Conservation (phyloP, 23 red algal species). For the Gracilaria domingensis region DNA sequence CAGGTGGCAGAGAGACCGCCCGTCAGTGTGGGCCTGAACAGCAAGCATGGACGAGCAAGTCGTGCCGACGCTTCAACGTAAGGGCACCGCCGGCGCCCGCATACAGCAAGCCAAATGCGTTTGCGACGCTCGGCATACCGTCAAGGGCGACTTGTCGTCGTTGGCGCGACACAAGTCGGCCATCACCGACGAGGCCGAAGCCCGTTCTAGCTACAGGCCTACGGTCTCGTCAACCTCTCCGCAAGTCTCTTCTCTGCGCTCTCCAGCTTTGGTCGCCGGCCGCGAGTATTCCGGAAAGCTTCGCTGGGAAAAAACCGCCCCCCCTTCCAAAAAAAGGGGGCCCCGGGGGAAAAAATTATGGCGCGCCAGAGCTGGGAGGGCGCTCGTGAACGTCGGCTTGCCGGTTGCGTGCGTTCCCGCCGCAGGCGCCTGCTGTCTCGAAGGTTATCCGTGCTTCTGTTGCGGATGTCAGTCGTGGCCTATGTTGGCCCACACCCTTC, state of each 20-base stretch:
- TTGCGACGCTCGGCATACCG: slow-evolving; percentile 6
- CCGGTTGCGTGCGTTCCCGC: slow-evolving; percentile 44
- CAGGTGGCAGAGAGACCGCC: not conserved
- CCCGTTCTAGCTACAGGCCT: not conserved
- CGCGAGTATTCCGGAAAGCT: slow-evolving; percentile 53
- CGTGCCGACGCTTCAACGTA: slow-evolving; percentile 21
- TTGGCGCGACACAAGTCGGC: not conserved
- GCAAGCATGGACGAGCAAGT: slow-evolving; percentile 56
- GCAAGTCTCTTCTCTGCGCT: not conserved
- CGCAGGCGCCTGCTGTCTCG: slow-evolving; percentile 25
- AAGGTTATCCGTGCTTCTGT: slow-evolving; percentile 49
- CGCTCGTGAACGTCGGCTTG: slow-evolving; percentile 55
- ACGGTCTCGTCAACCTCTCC: not conserved
- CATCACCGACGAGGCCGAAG: not conserved
- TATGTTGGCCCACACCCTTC: slow-evolving; percentile 72
- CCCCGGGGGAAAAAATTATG: too few relatives aligned
- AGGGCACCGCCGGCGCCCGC: not conserved
- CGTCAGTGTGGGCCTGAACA: not conserved
- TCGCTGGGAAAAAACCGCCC: slow-evolving; percentile 85
- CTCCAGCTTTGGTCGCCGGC: slow-evolving; percentile 23
- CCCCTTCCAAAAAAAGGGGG: slow-evolving; percentile 46
- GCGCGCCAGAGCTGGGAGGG: slow-evolving; percentile 75
- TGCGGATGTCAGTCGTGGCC: slow-evolving; percentile 78
- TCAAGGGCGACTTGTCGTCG: slow-evolving; percentile 11
- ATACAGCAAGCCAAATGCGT: not conserved